A percentile compares a stretch with the other conserved stretches of the same genome.
These are phyloP conservation scores for Teratosphaeria pseudoeucalypti DNA, from an alignment of 2,329 filamentous ascomycete species.

Conservation along the genomic window DNA sequence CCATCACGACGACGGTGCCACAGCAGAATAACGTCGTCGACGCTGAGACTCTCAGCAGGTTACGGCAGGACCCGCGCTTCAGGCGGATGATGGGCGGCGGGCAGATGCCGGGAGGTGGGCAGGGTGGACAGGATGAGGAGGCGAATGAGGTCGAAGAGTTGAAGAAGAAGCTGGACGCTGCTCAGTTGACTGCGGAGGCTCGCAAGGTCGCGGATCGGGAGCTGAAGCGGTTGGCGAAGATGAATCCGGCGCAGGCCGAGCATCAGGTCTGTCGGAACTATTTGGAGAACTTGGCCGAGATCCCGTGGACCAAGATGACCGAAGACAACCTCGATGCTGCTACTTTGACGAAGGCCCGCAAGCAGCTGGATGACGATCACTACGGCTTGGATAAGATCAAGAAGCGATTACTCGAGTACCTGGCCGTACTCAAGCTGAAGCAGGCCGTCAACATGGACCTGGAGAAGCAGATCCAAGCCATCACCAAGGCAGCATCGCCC, in stretches of 20 bases:
- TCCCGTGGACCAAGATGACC: slow-evolving; percentile 79
- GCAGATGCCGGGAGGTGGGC: slow-evolving; percentile 29
- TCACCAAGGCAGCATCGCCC: slow-evolving; percentile 34
- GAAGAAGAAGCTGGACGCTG: slow-evolving; percentile 74
- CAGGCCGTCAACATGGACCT: slow-evolving; percentile 78
- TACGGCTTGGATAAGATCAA: slow-evolving; percentile 96
- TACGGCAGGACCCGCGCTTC: slow-evolving; percentile 34
- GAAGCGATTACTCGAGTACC: slow-evolving; percentile 87
- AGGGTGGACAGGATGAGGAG: slow-evolving; percentile 63
- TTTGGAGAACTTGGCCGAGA: slow-evolving; percentile 84
- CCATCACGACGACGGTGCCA: slow-evolving; percentile 50
- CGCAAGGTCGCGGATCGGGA: slow-evolving; percentile 86
- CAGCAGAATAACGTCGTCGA: slow-evolving; percentile 29
- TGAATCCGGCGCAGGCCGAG: slow-evolving; percentile 92
- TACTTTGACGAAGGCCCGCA: slow-evolving; percentile 67
- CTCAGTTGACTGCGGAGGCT: slow-evolving; percentile 72
- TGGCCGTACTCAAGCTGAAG: slow-evolving; percentile 92
- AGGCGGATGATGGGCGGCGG: slow-evolving; percentile 24
- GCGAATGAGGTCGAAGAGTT: slow-evolving; percentile 84
- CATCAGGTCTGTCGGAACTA: slow-evolving; percentile 91
- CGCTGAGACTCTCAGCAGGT: slow-evolving; percentile 32
- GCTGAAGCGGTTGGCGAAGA: slow-evolving; percentile 78
- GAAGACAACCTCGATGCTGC: slow-evolving; percentile 76
- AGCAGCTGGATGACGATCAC: slow-evolving; percentile 91
- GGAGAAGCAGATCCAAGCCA: slow-evolving; percentile 60